A percentile compares a stretch with the other conserved stretches of the same genome.
phyloP scores from a whole-genome alignment of 2,329 filamentous ascomycete genomes.

The Bipolaris cookei region DNA sequence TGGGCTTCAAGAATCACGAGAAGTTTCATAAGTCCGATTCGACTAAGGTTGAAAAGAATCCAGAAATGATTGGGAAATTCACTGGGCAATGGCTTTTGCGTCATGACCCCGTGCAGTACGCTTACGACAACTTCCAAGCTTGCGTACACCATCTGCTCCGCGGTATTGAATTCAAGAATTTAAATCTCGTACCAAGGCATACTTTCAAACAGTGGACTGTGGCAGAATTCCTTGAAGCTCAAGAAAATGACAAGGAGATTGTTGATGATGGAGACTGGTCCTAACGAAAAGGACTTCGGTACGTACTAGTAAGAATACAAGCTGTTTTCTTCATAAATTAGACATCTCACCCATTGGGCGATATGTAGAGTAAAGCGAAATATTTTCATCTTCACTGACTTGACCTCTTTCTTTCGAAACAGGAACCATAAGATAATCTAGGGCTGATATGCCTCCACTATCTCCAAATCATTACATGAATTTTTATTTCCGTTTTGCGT shows the following conservation, averaged over 20 bases:
- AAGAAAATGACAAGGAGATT: neutral
- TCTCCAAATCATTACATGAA: no score
- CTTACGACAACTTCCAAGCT: neutral
- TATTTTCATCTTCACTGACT: no score
- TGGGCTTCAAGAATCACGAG: neutral
- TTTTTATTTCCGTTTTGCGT: no score
- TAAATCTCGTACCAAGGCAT: neutral
- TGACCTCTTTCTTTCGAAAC: no score
- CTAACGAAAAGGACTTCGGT: neutral
- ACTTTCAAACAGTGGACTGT: neutral
- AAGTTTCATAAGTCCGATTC: neutral
- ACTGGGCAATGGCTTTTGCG: neutral
- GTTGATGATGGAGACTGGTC: neutral
- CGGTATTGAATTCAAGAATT: neutral
- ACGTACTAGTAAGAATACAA: neutral
- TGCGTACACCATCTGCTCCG: neutral
- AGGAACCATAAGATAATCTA: no score
- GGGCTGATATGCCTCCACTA: no score
- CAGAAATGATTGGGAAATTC: neutral
- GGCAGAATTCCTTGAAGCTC: neutral
- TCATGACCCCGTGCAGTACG: neutral
- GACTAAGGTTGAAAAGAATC: neutral
- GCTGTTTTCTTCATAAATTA: neutral
- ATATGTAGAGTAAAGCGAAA: no score
- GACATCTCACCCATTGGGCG: no score